These are phyloP conservation scores for Stephania japonica DNA, from an alignment of 164 flowering plant genomes.

Conservation along the genomic window DNA sequence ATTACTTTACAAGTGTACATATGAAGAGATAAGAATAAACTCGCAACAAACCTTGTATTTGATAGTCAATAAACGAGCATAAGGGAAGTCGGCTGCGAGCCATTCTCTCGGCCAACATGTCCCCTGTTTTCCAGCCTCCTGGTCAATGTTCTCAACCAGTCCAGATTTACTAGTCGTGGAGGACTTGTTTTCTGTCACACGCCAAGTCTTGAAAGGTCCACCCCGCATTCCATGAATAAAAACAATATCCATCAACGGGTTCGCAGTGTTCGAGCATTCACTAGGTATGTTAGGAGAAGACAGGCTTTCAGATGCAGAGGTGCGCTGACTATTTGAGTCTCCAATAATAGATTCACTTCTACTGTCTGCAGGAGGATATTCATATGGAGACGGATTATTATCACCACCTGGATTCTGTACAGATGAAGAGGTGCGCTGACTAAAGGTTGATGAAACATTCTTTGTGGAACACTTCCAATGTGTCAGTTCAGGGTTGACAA, in stretches of 20 bases:
- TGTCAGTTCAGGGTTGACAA: constrained; percentile 76
- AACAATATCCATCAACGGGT: constrained; percentile 66
- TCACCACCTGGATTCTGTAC: constrained; percentile 9
- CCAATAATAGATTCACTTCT: constrained; percentile 10
- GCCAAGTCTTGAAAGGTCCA: constrained; percentile 95
- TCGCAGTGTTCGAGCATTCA: constrained; percentile 21
- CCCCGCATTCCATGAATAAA: constrained; percentile 97
- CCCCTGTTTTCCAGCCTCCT: constrained; percentile 92
- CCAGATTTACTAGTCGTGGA: constrained; percentile 79
- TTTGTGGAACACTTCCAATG: constrained; percentile 72
- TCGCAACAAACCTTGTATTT: constrained; percentile 78
- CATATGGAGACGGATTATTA: constrained; percentile 12
- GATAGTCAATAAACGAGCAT: constrained; percentile 79
- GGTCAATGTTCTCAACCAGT: constrained; percentile 91
- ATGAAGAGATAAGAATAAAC: background rate
- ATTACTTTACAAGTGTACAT: background rate
- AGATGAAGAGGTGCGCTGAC: constrained; percentile 10
- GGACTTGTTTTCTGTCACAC: constrained; percentile 78
- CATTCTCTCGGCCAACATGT: constrained; percentile 98
- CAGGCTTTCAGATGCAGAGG: constrained; percentile 12
- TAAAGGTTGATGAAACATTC: constrained; percentile 4
- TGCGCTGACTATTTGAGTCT: constrained; percentile 17
- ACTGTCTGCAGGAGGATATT: constrained; percentile 21
- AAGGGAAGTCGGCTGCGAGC: constrained; percentile 86
- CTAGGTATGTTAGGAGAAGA: constrained; percentile 27